Conservation (phyloP, 805 yeast genomes). For the Jamesozyma gamospora region DNA sequence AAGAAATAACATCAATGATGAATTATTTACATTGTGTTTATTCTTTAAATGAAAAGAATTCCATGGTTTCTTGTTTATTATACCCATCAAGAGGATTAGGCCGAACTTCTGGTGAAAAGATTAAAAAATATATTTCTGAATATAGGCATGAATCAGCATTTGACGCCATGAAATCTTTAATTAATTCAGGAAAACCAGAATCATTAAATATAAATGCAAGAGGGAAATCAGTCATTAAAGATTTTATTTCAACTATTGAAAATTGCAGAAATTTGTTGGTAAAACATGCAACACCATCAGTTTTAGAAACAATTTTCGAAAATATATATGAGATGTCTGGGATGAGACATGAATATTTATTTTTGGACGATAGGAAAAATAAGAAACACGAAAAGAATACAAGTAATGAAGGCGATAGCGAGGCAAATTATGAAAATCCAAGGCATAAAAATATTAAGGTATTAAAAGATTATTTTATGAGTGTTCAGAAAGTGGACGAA, state of each 20-base stretch:
- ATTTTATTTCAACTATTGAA: conserved; percentile 19
- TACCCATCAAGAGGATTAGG: conserved; percentile 66
- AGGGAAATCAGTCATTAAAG: conserved; percentile 13
- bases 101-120: conserved; percentile 34
- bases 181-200: conserved; percentile 2
- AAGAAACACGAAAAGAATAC: conserved; percentile 5
- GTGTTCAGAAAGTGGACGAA: conserved; percentile 5
- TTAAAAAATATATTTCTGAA: conserved; percentile 7
- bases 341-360: conserved; percentile 19
- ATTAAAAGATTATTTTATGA: conserved; percentile 19
- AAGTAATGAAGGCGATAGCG: conserved; percentile 7
- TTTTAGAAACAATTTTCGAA: conserved; percentile 19
- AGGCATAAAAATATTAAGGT: conserved; percentile 22
- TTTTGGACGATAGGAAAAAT: conserved; percentile 20
- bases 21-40: conserved; percentile 56
- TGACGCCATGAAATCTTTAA: conserved; percentile 9
- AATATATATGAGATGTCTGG: conserved; percentile 25
- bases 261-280: conserved; percentile 10
- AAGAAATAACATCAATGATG: conserved; percentile 53
- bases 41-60: conserved; percentile 48
- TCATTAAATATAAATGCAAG: conserved; percentile 14
- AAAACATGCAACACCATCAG: conserved; percentile 5
- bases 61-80: conserved; percentile 47
- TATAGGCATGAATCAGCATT: conserved; percentile 7
- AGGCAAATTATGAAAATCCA: conserved; percentile 16